Evolutionary conservation across 768 basidiomycete genomes (phyloP).

Genomic region (Porphyrellus cyaneotinctus): DNA sequence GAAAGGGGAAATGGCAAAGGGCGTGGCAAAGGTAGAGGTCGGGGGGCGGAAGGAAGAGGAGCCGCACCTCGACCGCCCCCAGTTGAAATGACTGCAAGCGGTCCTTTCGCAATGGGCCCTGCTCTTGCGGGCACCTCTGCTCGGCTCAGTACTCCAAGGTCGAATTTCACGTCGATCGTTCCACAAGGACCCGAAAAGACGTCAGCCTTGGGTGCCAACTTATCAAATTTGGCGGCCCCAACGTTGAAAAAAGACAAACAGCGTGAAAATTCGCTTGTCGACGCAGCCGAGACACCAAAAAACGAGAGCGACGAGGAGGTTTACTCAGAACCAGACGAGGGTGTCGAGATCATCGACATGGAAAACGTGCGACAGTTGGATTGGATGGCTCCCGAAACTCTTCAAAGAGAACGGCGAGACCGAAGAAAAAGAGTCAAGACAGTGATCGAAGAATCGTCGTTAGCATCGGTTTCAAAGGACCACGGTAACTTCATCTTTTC

Average conservation of each 20-base stretch:
- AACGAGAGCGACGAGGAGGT: slow-evolving; percentile 54
- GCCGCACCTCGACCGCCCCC: slow-evolving; percentile 43
- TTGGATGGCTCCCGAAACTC: slow-evolving; percentile 82
- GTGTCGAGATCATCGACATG: slow-evolving; percentile 85
- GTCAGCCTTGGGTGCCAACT: slow-evolving; percentile 43
- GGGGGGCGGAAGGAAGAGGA: slow-evolving; percentile 52
- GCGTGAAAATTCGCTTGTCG: slow-evolving; percentile 23
- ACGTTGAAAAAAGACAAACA: slow-evolving; percentile 44
- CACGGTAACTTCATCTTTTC: slow-evolving; percentile 29
- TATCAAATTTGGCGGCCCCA: slow-evolving; percentile 49
- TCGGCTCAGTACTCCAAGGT: slow-evolving; percentile 48
- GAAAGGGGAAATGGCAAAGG: slow-evolving; percentile 43
- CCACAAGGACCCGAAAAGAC: slow-evolving; percentile 37
- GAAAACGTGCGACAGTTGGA: slow-evolving; percentile 73
- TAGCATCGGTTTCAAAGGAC: slow-evolving; percentile 23
- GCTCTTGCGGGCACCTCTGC: slow-evolving; percentile 56
- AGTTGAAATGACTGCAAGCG: slow-evolving; percentile 78
- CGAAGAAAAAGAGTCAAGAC: slow-evolving; percentile 33
- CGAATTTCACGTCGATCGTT: slow-evolving; percentile 51
- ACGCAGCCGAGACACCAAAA: slow-evolving; percentile 29
- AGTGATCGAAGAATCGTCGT: slow-evolving; percentile 44
- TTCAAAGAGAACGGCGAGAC: slow-evolving; percentile 47
- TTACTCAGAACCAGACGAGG: slow-evolving; percentile 86
- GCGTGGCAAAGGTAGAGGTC: slow-evolving; percentile 47
- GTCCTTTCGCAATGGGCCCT: slow-evolving; percentile 86